These are phyloP conservation scores for Linaria vulgaris DNA, from an alignment of 257 asterid species.

Conservation along the genomic window DNA sequence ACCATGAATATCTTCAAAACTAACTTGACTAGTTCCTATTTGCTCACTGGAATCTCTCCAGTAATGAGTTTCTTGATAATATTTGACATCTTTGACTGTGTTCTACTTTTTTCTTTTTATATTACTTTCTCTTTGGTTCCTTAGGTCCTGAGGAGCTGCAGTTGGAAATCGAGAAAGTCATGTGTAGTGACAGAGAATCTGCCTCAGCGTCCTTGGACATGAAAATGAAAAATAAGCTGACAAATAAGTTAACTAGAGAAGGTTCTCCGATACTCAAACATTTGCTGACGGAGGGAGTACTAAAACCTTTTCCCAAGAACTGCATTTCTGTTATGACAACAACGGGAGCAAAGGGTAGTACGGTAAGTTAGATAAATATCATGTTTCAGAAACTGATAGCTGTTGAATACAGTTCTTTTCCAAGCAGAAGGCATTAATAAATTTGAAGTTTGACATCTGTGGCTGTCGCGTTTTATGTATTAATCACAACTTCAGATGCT, in stretches of 20 bases:
- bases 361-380: slow-evolving; percentile 52
- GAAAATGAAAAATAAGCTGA: slow-evolving; percentile 92
- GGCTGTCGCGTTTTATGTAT: background rate
- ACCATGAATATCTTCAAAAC: too few species aligned
- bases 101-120: slow-evolving; percentile 9
- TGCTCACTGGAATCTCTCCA: too few species aligned
- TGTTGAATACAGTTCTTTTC: background rate
- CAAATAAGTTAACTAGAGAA: slow-evolving; percentile 54
- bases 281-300: slow-evolving; percentile 66
- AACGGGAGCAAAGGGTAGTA: slow-evolving; percentile 98
- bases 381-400: slow-evolving; percentile 11
- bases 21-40: too few species aligned
- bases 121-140: slow-evolving; percentile 27
- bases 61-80: too few species aligned
- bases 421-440: slow-evolving; percentile 3
- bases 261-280: slow-evolving; percentile 82
- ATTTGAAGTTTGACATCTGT: slow-evolving; percentile 1
- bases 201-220: slow-evolving; percentile 83
- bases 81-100: background rate
- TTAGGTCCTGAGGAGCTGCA: slow-evolving; percentile 92
- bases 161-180: slow-evolving; percentile 80
- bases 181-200: slow-evolving; percentile 68
- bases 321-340: slow-evolving; percentile 96
- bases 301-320: slow-evolving; percentile 91
- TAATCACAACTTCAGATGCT: background rate